phyloP scores from a whole-genome alignment of 176 grass and related monocot species.

The Dactylis glomerata region DNA sequence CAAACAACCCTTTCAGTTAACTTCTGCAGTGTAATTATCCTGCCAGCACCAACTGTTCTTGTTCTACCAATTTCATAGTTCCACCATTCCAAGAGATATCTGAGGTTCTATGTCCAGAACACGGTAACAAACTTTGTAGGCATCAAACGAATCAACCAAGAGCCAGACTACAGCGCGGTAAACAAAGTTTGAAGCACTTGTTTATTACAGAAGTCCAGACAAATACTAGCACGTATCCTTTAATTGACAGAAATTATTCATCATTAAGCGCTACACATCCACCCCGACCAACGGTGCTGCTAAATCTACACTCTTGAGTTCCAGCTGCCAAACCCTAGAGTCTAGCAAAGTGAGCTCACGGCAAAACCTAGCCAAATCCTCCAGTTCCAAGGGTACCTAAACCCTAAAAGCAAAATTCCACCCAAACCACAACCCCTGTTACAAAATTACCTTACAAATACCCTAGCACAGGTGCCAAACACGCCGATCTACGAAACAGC shows the following conservation, averaged over 20 bases:
- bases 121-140: not conserved
- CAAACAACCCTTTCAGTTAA: not conserved
- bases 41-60: not conserved
- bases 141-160: not conserved
- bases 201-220: not conserved
- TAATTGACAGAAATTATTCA: not conserved
- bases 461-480: not conserved
- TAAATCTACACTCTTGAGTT: not conserved
- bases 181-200: not conserved
- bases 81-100: not conserved
- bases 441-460: not conserved
- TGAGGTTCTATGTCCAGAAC: not conserved
- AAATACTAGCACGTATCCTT: not conserved
- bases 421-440: not conserved
- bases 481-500: not conserved
- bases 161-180: not conserved
- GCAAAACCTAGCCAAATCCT: not conserved
- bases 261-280: not conserved
- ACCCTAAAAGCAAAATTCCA: slow-evolving; percentile 23
- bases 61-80: not conserved
- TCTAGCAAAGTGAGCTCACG: not conserved
- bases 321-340: not conserved
- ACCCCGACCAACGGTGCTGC: not conserved
- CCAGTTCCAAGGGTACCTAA: not conserved
- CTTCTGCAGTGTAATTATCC: not conserved